A percentile compares a stretch with the other conserved stretches of the same genome.
Conservation (phyloP, 441 rosid genomes). For the Croton laevigatus region DNA sequence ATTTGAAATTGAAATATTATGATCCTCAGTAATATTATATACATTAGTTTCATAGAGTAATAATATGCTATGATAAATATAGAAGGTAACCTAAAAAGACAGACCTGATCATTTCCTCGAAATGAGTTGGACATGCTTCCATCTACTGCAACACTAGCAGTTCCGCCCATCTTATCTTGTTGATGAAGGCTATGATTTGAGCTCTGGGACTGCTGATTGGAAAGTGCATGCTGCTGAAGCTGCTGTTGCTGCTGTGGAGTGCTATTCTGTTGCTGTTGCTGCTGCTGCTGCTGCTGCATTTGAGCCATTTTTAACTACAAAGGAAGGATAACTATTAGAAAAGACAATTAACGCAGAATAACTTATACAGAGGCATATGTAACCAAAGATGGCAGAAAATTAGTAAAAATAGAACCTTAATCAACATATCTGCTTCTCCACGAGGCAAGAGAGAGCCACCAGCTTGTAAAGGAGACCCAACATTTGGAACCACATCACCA, state of each 20-base stretch:
- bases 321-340: neutral
- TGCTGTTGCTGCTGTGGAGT: constrained; percentile 48
- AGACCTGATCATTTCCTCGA: constrained; percentile 84
- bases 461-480: constrained; percentile 58
- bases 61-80: neutral
- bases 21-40: neutral
- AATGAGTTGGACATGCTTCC: constrained; percentile 74
- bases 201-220: constrained; percentile 70
- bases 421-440: constrained; percentile 54
- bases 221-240: constrained; percentile 54
- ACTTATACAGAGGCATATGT: neutral
- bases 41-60: neutral
- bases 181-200: constrained; percentile 56
- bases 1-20: neutral
- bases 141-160: constrained; percentile 59
- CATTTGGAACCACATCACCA: constrained; percentile 58
- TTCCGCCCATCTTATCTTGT: constrained; percentile 65
- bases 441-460: constrained; percentile 45
- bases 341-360: neutral
- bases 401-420: constrained; percentile 43
- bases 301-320: constrained; percentile 59
- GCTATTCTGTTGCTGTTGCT: constrained; percentile 40
- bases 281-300: constrained; percentile 49
- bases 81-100: constrained; percentile 21
- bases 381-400: neutral